A percentile compares a stretch with the other conserved stretches of the same genome.
Evolutionary conservation across 1,284 basidiomycete species (phyloP).

Genomic region (Leucoagaricus sp.): DNA sequence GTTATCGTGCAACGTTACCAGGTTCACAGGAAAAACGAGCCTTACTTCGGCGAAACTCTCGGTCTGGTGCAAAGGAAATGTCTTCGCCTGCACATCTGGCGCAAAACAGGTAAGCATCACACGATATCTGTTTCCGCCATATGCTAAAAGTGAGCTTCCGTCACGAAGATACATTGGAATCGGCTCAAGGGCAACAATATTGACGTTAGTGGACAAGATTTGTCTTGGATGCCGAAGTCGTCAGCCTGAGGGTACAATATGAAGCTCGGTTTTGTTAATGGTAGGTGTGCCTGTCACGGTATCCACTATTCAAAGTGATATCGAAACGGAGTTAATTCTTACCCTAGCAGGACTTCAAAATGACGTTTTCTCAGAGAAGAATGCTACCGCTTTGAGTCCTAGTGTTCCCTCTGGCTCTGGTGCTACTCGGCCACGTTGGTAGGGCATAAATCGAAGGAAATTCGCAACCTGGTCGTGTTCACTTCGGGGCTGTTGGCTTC

Average conservation of each 20-base stretch:
- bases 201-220: constrained; percentile 30
- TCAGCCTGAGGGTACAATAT: constrained; percentile 38
- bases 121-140: not conserved
- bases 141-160: not conserved
- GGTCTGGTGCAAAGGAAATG: constrained; percentile 33
- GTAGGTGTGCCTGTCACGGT: constrained; percentile 22
- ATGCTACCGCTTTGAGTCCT: not conserved
- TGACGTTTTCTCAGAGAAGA: not conserved
- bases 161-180: constrained; percentile 29
- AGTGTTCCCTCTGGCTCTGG: no score
- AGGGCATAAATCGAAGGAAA: no score
- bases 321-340: not conserved
- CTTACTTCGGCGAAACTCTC: constrained; percentile 29
- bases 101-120: constrained; percentile 29
- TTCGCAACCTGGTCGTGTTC: no score
- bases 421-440: no score
- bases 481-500: no score
- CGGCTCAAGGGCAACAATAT: constrained; percentile 40
- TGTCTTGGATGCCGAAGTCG: constrained; percentile 27
- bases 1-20: constrained; percentile 36
- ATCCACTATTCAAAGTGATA: not conserved
- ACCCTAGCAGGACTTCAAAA: constrained; percentile 7
- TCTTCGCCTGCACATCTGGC: constrained; percentile 32
- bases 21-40: constrained; percentile 22
- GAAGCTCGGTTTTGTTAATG: constrained; percentile 36